phyloP scores from a whole-genome alignment of 2,329 filamentous ascomycete genomes.

The Cladophialophora immunda region DNA sequence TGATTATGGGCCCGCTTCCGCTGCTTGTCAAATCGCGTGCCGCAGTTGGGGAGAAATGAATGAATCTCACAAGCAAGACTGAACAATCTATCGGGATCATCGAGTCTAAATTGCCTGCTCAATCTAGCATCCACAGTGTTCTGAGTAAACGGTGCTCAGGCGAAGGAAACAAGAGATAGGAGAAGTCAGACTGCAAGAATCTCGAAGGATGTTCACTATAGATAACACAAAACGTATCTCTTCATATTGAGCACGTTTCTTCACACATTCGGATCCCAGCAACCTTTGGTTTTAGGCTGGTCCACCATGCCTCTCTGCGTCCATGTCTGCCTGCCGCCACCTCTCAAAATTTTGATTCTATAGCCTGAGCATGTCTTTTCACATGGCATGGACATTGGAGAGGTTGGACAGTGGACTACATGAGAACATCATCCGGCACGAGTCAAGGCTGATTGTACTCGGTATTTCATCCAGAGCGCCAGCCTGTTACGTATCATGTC shows the following conservation, averaged over 20 bases:
- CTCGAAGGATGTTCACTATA: neutral
- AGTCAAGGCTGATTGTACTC: too few relatives aligned
- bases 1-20: neutral
- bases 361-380: neutral
- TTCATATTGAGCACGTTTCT: neutral
- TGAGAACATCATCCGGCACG: too few relatives aligned
- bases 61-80: neutral
- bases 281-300: neutral
- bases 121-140: neutral
- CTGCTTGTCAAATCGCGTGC: neutral
- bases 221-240: too few relatives aligned
- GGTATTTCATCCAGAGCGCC: too few relatives aligned
- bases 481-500: neutral
- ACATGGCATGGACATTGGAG: too few relatives aligned
- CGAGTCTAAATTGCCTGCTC: neutral
- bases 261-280: neutral
- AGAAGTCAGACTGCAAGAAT: neutral
- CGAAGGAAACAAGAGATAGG: neutral
- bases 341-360: too few relatives aligned
- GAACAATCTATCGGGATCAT: neutral
- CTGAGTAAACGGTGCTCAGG: neutral
- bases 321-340: too few relatives aligned
- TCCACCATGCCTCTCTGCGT: neutral
- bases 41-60: neutral
- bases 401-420: too few relatives aligned